Base-by-base conservation (phyloP, 208 protist species). In the Trypanosoma brucei region DNA sequence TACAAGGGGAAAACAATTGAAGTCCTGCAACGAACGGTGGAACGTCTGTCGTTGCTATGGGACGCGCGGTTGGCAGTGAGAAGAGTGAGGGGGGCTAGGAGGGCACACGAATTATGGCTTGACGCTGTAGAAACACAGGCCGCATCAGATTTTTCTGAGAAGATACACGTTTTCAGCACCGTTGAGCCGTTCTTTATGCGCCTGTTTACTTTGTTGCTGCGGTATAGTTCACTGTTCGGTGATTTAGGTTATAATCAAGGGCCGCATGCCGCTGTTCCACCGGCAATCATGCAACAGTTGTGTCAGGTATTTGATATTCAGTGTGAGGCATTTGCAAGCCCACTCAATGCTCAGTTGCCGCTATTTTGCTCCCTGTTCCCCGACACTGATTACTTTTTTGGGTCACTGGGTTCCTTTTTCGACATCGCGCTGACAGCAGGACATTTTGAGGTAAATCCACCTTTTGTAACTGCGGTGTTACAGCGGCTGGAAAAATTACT, bases 281-380 rank as follows among this genome's bases (percentile, higher is more conserved):
- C 85, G 0, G 45, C 71, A 3, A 59, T 86, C 11, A 75, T 95
- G 67, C 52, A 71, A 39, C 9, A 59, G 3, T 74, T 95, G 5
- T 54, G 65, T 11, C 13, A 36, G 36, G 42, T 50, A 44, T 88
- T 94, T 59, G 59, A 68, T 35, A 77, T 93, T 22, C 42, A 50
- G n/a, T 66, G 72, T 8, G 92, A 97, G 76, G 88, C 81, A 13
- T 97, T 97, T 65, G 92, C 88, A 11, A 92, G 83, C 2, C 92
- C 92, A 34, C 54, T 95, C 30, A 96, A 96, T 60, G 75, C 76
- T 52, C 81, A 90, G 45, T 81, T 92, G 54, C 66, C 67, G 2
- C 65, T 62, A 46, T 97, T 82, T 63, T 84, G 79, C 57, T 93
- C 84, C 44, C 65, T 90, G 0, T 97, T 97, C 52, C 77, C 84